Base-by-base conservation (phyloP, 371 early-diverging fungal species). In the Zychaea mexicana region DNA sequence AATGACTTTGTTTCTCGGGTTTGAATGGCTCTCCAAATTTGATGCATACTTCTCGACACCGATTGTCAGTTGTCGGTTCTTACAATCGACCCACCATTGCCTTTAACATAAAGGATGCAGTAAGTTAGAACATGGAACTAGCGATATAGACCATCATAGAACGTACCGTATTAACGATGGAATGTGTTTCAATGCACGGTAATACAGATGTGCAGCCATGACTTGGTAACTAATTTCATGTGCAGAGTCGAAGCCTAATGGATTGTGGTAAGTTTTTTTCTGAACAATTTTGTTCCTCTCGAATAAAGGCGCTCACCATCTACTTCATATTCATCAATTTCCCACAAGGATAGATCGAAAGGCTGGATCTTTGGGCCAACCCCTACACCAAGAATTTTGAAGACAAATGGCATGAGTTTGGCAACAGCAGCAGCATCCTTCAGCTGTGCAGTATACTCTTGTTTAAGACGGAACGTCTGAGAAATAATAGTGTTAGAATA, bases 61-160 rank as follows among this genome's bases (percentile, higher is more conserved):
- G 28, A 89, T 67, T 8, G 81, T 85, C 55, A 92, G 53, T 69
- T 94, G 94, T 10, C 94, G 83, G 32, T 90, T 82, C 72, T 89
- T 91, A 72, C 90, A 90, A 69, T 92, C 90, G 2, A 87, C 80
- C 92, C 93, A 94, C 94, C 94, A 96, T 52, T 47, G 66, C 31
- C 83, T 79, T 12, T n/a, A 42, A 17, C 19, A 31, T 21, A 31
- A 33, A 22, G 36, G 10, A 28, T 60, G n/a, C n/a, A n/a, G n/a
- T n/a, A n/a, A n/a, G n/a, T n/a, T n/a, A n/a, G n/a, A n/a, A n/a
- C n/a, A n/a, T n/a, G n/a, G n/a, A n/a, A n/a, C n/a, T n/a, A n/a
- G n/a, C n/a, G n/a, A n/a, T n/a, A n/a, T n/a, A n/a, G n/a, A n/a
- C n/a, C n/a, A n/a, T n/a, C n/a, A n/a, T n/a, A n/a, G n/a, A n/a